A percentile compares a stretch with the other conserved stretches of the same genome.
Evolutionary conservation across 495 filamentous ascomycete species (phyloP).

Genomic region (Pseudomonodictys pantanalensis): DNA sequence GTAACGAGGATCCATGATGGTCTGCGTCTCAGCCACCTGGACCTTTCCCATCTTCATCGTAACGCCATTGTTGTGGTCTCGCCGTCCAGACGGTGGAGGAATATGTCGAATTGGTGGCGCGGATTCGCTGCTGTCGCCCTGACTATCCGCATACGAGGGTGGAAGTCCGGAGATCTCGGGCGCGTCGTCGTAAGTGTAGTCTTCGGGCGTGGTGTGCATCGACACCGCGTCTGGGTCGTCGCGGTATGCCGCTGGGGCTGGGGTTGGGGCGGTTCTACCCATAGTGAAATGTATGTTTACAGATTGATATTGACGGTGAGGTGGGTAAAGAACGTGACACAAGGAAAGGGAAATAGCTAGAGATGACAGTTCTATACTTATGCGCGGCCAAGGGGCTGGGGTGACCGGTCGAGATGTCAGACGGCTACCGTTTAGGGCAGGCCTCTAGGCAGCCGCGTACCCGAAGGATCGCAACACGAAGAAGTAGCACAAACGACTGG

Average conservation of each 20-base stretch:
- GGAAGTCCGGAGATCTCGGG: slow-evolving; percentile 32
- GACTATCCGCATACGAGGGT: slow-evolving; percentile 36
- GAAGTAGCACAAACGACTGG: no score
- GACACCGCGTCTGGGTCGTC: slow-evolving; percentile 37
- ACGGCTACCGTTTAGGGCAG: slow-evolving; percentile 13
- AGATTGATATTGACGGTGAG: background rate
- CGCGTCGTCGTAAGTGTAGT: slow-evolving; percentile 38
- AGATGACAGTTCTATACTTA: background rate
- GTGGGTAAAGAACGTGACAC: background rate
- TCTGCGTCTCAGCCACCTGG: slow-evolving; percentile 18
- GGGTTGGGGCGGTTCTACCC: slow-evolving; percentile 17
- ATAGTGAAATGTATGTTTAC: slow-evolving; percentile 2
- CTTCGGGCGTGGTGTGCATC: slow-evolving; percentile 35
- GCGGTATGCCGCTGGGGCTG: slow-evolving; percentile 15
- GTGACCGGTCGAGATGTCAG: background rate
- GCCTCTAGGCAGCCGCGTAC: slow-evolving; percentile 27
- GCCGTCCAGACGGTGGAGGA: slow-evolving; percentile 13
- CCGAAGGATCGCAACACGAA: background rate
- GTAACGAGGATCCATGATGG: slow-evolving; percentile 35
- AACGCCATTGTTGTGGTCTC: slow-evolving; percentile 9
- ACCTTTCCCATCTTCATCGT: slow-evolving; percentile 1
- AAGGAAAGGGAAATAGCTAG: background rate
- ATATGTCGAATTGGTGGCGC: slow-evolving; percentile 18
- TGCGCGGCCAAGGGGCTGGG: slow-evolving; percentile 6
- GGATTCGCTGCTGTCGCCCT: slow-evolving; percentile 7